These are phyloP conservation scores for Primulina tabacum DNA, from an alignment of 257 asterid species.

Conservation along the genomic window DNA sequence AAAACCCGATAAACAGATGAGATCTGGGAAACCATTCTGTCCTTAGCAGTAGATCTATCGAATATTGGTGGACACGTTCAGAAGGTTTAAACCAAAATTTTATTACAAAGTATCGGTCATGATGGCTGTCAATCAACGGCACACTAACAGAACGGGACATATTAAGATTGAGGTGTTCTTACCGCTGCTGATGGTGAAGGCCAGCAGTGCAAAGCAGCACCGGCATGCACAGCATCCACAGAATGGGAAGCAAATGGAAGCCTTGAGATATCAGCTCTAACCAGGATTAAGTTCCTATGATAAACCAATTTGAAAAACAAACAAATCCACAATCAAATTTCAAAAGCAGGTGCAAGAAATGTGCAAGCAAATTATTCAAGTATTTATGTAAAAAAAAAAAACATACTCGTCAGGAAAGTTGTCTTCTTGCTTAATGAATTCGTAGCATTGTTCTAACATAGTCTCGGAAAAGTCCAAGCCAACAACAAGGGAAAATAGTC, in stretches of 20 bases:
- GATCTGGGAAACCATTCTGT: neutral
- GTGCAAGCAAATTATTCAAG: neutral
- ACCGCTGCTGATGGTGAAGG: constrained; percentile 88
- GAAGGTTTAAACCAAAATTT: neutral
- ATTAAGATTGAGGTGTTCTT: constrained; percentile 25
- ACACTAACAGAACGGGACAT: neutral
- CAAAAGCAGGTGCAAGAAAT: neutral
- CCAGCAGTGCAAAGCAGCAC: constrained; percentile 96
- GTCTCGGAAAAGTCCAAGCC: constrained; percentile 82
- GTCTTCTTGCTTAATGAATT: constrained; percentile 69
- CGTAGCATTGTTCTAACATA: constrained; percentile 73
- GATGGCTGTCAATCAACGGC: neutral
- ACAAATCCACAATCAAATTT: neutral
- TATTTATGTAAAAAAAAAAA: neutral
- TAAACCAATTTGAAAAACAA: constrained; percentile 15
- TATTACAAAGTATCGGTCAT: neutral
- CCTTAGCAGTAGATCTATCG: neutral
- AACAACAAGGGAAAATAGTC: constrained; percentile 66
- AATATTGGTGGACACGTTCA: neutral
- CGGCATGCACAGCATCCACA: constrained; percentile 88
- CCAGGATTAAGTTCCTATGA: constrained; percentile 58
- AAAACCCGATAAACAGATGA: neutral
- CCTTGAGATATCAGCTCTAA: constrained; percentile 83
- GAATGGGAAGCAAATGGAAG: constrained; percentile 72
- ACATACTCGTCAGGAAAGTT: constrained; percentile 69